A percentile compares a stretch with the other conserved stretches of the same genome.
Conservation (phyloP, 1,284 basidiomycete species). For the Coniophora puteana region DNA sequence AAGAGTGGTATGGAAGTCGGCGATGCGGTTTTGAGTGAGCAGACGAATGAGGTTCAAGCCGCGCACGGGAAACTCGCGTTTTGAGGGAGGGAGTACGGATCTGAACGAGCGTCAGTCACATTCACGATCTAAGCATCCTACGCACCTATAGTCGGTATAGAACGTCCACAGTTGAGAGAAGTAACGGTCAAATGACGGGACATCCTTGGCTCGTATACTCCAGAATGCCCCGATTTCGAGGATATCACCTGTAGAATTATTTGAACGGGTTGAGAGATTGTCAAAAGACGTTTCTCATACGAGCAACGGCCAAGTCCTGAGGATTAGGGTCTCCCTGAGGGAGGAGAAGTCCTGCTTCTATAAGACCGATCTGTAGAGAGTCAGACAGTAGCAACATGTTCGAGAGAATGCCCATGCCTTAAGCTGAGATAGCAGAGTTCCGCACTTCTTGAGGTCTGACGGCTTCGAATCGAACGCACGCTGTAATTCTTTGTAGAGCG, state of each 20-base stretch:
- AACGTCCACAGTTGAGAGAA: slow-evolving; percentile 91
- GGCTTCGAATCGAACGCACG: slow-evolving; percentile 58
- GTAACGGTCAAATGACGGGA: slow-evolving; percentile 93
- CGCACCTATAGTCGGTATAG: slow-evolving; percentile 84
- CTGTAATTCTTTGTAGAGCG: slow-evolving; percentile 58
- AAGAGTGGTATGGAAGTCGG: slow-evolving; percentile 98
- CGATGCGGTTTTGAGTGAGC: slow-evolving; percentile 94
- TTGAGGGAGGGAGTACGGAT: slow-evolving; percentile 74
- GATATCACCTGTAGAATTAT: slow-evolving; percentile 71
- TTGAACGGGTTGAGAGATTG: background rate
- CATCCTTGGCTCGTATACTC: slow-evolving; percentile 85
- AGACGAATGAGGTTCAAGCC: slow-evolving; percentile 94
- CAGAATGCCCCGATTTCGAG: slow-evolving; percentile 95
- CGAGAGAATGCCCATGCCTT: slow-evolving; percentile 47
- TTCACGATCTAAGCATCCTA: background rate
- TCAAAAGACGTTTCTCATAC: slow-evolving; percentile 35
- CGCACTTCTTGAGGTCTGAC: slow-evolving; percentile 63
- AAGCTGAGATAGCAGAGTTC: slow-evolving; percentile 60
- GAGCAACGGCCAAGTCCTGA: slow-evolving; percentile 66
- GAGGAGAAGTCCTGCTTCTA: slow-evolving; percentile 73
- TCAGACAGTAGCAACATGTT: slow-evolving; percentile 1
- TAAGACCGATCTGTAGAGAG: slow-evolving; percentile 65
- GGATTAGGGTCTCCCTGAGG: slow-evolving; percentile 56
- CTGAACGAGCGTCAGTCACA: slow-evolving; percentile 33
- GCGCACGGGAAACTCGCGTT: slow-evolving; percentile 84